phyloP scores from a whole-genome alignment of 805 yeast genomes.

The Saturnispora gosingensis region DNA sequence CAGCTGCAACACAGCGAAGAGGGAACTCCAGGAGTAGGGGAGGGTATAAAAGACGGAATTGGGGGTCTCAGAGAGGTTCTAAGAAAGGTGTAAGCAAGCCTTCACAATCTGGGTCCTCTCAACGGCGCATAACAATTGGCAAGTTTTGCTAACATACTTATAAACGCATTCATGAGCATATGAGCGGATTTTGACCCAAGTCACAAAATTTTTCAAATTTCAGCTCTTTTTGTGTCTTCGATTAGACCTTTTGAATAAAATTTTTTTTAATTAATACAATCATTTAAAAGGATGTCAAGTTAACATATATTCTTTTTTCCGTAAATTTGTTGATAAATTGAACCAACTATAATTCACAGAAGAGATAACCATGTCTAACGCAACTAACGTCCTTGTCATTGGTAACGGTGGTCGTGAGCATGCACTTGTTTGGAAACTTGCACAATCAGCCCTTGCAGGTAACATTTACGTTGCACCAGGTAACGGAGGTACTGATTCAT shows the following conservation, averaged over 20 bases:
- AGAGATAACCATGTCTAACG: slow-evolving; percentile 28
- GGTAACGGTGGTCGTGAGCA: slow-evolving; percentile 99
- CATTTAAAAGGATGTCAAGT: not conserved
- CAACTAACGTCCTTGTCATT: slow-evolving; percentile 61
- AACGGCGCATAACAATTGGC: not conserved
- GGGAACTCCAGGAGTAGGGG: not conserved
- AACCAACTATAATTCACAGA: not conserved
- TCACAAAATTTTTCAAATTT: slow-evolving; percentile 1
- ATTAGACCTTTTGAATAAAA: not conserved
- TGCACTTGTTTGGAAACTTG: slow-evolving; percentile 86
- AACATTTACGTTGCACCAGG: slow-evolving; percentile 92
- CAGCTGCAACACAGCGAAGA: not conserved
- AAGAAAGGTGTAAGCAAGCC: not conserved
- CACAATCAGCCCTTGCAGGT: slow-evolving; percentile 64
- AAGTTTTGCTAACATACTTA: slow-evolving; percentile 1
- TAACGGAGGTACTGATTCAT: slow-evolving; percentile 79
- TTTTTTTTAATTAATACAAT: not conserved
- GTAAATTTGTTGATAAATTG: not conserved
- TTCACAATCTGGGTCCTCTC: not conserved
- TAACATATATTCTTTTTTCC: not conserved
- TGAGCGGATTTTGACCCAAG: not conserved
- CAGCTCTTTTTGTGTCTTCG: not conserved
- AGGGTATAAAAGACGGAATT: not conserved
- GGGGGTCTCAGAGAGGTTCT: not conserved
- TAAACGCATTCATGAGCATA: not conserved